These are phyloP conservation scores for Lipomyces lipofer DNA, from an alignment of 805 yeast genomes.

Conservation along the genomic window DNA sequence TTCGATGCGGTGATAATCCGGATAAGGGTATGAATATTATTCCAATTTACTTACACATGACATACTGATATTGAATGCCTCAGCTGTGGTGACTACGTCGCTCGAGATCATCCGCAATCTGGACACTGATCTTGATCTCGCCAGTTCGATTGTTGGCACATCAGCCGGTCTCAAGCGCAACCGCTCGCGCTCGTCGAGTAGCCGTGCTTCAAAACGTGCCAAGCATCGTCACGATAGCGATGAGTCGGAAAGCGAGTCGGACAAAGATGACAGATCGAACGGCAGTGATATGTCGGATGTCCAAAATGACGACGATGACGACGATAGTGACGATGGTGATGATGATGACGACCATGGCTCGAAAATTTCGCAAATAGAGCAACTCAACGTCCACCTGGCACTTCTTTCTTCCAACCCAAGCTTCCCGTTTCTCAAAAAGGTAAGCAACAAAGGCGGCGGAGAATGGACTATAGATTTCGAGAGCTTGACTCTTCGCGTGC, in stretches of 20 bases:
- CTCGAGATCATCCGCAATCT: slow-evolving; percentile 38
- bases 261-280: neutral
- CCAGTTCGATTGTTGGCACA: slow-evolving; percentile 23
- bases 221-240: slow-evolving; percentile 34
- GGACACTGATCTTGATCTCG: slow-evolving; percentile 29
- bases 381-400: slow-evolving; percentile 54
- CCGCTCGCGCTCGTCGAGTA: slow-evolving; percentile 9
- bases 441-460: slow-evolving; percentile 53
- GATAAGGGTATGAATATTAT: slow-evolving; percentile 27
- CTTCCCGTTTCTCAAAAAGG: slow-evolving; percentile 61
- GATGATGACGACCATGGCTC: slow-evolving; percentile 15
- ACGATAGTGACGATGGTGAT: slow-evolving; percentile 35
- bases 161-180: slow-evolving; percentile 16
- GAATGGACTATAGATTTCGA: slow-evolving; percentile 46
- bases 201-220: slow-evolving; percentile 33
- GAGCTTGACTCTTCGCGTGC: slow-evolving; percentile 35
- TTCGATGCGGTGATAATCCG: slow-evolving; percentile 38
- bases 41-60: too few species aligned
- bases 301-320: slow-evolving; percentile 29
- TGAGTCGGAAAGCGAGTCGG: slow-evolving; percentile 14
- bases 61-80: too few species aligned
- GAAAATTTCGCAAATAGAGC: slow-evolving; percentile 12
- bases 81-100: slow-evolving; percentile 40
- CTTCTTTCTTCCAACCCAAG: slow-evolving; percentile 54
- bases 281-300: neutral